Conservation (phyloP, 202 grass and related monocot genomes). For the Setaria viridis region DNA sequence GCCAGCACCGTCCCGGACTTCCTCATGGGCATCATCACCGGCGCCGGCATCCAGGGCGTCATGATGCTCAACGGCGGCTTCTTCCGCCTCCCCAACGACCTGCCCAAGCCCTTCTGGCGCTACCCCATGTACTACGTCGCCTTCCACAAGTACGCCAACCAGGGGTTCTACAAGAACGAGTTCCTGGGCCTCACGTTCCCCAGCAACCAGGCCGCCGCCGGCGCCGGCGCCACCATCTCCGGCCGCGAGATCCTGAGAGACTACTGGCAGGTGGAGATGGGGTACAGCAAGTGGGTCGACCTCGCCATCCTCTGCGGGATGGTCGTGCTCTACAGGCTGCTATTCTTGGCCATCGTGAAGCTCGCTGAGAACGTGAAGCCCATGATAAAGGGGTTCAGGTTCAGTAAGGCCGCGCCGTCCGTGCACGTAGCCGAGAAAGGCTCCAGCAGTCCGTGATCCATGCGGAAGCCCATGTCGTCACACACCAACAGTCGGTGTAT, state of each 20-base stretch:
- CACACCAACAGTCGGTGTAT: neutral
- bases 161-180: slow-evolving; percentile 95
- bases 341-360: slow-evolving; percentile 73
- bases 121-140: slow-evolving; percentile 89
- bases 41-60: slow-evolving; percentile 87
- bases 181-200: slow-evolving; percentile 80
- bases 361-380: slow-evolving; percentile 69
- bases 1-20: slow-evolving; percentile 84
- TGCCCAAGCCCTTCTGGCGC: slow-evolving; percentile 72
- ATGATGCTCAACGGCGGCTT: slow-evolving; percentile 96
- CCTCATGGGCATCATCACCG: slow-evolving; percentile 97
- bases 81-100: slow-evolving; percentile 75
- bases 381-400: slow-evolving; percentile 56
- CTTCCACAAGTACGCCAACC: slow-evolving; percentile 89
- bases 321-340: slow-evolving; percentile 68
- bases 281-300: slow-evolving; percentile 87
- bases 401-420: slow-evolving; percentile 32
- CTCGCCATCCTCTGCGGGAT: slow-evolving; percentile 64
- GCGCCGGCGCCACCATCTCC: slow-evolving; percentile 47
- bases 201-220: slow-evolving; percentile 38
- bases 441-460: slow-evolving; percentile 1
- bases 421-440: slow-evolving; percentile 35
- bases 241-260: slow-evolving; percentile 64
- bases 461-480: too few species aligned
- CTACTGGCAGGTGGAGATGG: slow-evolving; percentile 78